phyloP scores from a whole-genome alignment of 129 eudicot genomes.

The Centrapalus pauciflorus region DNA sequence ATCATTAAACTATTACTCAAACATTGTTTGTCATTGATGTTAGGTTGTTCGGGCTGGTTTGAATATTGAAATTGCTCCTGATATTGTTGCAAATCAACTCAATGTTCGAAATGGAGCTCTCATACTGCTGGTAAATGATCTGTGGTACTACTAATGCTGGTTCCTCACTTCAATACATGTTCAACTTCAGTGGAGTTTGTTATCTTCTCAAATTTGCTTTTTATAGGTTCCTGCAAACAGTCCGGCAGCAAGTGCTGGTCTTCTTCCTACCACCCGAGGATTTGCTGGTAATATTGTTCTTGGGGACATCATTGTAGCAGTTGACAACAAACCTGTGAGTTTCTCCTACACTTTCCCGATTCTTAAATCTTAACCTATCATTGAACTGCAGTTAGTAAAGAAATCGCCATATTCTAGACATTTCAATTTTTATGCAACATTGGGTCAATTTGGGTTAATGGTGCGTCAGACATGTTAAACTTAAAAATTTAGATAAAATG shows the following conservation, averaged over 20 bases:
- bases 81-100: constrained; percentile 85
- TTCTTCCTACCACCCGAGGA: constrained; percentile 85
- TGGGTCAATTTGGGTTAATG: no score
- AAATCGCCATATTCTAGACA: no score
- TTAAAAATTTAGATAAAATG: no score
- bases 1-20: neutral
- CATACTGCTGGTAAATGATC: constrained; percentile 55
- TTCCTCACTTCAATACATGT: neutral
- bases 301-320: constrained; percentile 78
- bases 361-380: neutral
- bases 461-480: no score
- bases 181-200: neutral
- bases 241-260: constrained; percentile 79
- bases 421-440: no score
- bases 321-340: constrained; percentile 77
- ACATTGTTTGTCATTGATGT: constrained; percentile 2
- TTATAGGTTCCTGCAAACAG: constrained; percentile 82
- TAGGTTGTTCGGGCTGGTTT: constrained; percentile 91
- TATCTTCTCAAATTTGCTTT: neutral
- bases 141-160: neutral
- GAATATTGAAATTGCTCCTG: constrained; percentile 88
- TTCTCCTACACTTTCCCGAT: constrained; percentile 3
- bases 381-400: no score
- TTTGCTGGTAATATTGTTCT: constrained; percentile 93
- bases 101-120: constrained; percentile 97